Percentiles rank a stretch among this genome's conserved stretches.
These are phyloP conservation scores for Wickerhamomyces sp. DNA, from an alignment of 1,139 yeast genomes.

Conservation along the genomic window DNA sequence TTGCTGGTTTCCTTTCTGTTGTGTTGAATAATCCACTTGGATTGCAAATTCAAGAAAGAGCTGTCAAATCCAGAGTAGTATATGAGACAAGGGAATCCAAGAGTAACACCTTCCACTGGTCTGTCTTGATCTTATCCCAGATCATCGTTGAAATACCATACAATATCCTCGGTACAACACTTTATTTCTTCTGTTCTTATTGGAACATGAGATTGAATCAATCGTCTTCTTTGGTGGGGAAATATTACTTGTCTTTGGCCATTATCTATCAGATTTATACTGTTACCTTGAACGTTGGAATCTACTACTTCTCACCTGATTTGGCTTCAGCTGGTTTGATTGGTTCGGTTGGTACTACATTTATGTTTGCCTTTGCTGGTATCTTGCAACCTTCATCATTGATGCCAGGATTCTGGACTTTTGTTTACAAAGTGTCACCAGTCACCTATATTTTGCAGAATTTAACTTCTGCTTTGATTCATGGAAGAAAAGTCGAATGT, in stretches of 20 bases:
- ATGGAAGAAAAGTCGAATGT: conserved; percentile 55
- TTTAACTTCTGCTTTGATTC: conserved; percentile 46
- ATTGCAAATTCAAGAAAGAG: conserved; percentile 52
- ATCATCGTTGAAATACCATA: conserved; percentile 48
- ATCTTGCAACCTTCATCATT: conserved; percentile 51
- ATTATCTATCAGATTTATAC: conserved; percentile 3
- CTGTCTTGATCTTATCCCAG: conserved; percentile 45
- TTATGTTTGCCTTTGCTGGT: conserved; percentile 44
- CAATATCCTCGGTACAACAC: conserved; percentile 43
- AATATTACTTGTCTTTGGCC: conserved; percentile 19
- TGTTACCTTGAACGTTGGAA: conserved; percentile 1
- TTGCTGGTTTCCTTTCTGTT: conserved; percentile 43
- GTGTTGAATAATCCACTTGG: conserved; percentile 45
- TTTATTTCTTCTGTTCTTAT: conserved; percentile 50
- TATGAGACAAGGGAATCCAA: conserved; percentile 54
- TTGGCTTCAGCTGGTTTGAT: conserved; percentile 48
- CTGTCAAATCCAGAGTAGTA: conserved; percentile 44
- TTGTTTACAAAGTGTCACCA: conserved; percentile 71
- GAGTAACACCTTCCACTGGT: conserved; percentile 59
- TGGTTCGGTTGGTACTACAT: conserved; percentile 35
- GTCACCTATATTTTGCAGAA: conserved; percentile 63
- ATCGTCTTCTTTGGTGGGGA: conserved; percentile 41
- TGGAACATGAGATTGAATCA: conserved; percentile 55
- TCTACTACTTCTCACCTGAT: conserved; percentile 2
- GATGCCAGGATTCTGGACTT: conserved; percentile 68